A percentile compares a stretch with the other conserved stretches of the same genome.
Evolutionary conservation across 495 filamentous ascomycete genomes (phyloP).

Genomic region (Geoglossum glabrum): DNA sequence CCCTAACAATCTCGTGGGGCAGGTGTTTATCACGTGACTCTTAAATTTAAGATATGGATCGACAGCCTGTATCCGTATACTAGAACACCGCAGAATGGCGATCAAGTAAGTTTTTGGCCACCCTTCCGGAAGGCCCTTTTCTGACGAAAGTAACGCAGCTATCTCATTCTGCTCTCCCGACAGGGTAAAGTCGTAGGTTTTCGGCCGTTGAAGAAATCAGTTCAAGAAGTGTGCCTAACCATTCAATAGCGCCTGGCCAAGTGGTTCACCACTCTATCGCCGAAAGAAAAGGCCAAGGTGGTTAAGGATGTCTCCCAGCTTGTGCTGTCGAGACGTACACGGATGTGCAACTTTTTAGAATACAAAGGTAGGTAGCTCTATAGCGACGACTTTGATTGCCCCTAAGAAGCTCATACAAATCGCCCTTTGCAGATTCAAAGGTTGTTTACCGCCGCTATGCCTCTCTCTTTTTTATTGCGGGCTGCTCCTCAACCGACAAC

Average conservation of each 20-base stretch:
- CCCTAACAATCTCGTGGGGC: no score
- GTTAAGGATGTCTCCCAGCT: slow-evolving; percentile 99
- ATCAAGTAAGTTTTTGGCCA: slow-evolving; percentile 1
- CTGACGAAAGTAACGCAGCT: slow-evolving; percentile 33
- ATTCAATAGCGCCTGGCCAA: slow-evolving; percentile 71
- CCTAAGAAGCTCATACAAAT: neutral
- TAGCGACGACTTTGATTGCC: neutral
- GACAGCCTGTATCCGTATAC: neutral
- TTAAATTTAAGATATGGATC: neutral
- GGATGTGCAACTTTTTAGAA: slow-evolving; percentile 99
- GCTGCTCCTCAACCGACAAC: slow-evolving; percentile 85
- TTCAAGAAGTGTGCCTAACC: slow-evolving; percentile 15
- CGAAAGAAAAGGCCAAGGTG: slow-evolving; percentile 98
- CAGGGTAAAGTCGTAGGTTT: slow-evolving; percentile 93
- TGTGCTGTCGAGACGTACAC: slow-evolving; percentile 80
- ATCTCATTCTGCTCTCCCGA: slow-evolving; percentile 87
- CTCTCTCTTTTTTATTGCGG: slow-evolving; percentile 97
- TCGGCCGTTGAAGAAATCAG: slow-evolving; percentile 8
- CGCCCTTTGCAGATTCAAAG: slow-evolving; percentile 52
- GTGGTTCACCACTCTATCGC: slow-evolving; percentile 97
- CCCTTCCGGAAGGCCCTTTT: neutral
- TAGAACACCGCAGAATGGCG: slow-evolving; percentile 2
- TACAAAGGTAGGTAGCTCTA: slow-evolving; percentile 57
- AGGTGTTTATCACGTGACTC: neutral
- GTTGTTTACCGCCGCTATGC: slow-evolving; percentile 98